Evolutionary conservation across 1,139 yeast species (phyloP).

Genomic region (Geotrichum carabidarum): DNA sequence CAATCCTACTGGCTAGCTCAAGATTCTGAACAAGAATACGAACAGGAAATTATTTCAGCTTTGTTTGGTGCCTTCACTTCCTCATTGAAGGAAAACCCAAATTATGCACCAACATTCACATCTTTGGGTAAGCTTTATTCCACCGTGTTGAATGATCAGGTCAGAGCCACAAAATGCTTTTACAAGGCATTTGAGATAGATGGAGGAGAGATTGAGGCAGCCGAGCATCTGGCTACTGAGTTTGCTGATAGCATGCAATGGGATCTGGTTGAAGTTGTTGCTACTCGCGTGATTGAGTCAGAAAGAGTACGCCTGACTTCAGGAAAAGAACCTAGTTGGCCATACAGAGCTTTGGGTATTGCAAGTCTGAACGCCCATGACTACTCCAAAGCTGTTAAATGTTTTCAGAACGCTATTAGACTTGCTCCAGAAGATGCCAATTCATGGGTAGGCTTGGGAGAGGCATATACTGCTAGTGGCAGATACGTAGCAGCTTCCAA

Average conservation of each 20-base stretch:
- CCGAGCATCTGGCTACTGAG: slow-evolving; percentile 62
- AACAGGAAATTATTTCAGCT: slow-evolving; percentile 25
- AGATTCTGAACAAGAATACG: slow-evolving; percentile 27
- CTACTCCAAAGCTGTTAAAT: slow-evolving; percentile 75
- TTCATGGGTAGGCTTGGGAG: slow-evolving; percentile 93
- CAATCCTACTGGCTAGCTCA: slow-evolving; percentile 45
- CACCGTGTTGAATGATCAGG: slow-evolving; percentile 51
- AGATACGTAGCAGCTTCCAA: slow-evolving; percentile 79
- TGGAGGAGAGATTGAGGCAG: slow-evolving; percentile 68
- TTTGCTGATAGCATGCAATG: slow-evolving; percentile 69
- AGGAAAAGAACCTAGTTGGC: slow-evolving; percentile 57
- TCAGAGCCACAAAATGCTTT: slow-evolving; percentile 79
- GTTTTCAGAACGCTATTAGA: slow-evolving; percentile 82
- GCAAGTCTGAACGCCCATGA: slow-evolving; percentile 67
- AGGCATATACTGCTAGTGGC: slow-evolving; percentile 82
- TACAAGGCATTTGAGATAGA: slow-evolving; percentile 87
- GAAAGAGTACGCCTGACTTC: slow-evolving; percentile 45
- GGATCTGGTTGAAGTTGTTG: slow-evolving; percentile 76
- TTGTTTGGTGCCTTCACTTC: slow-evolving; percentile 54
- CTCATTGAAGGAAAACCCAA: slow-evolving; percentile 59
- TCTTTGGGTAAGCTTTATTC: slow-evolving; percentile 69
- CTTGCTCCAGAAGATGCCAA: slow-evolving; percentile 60
- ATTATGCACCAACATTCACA: slow-evolving; percentile 72
- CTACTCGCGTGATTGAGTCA: slow-evolving; percentile 53
- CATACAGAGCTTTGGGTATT: slow-evolving; percentile 80